Evolutionary conservation across 345 rosid genomes (phyloP).

Genomic region (Balakata baccata): DNA sequence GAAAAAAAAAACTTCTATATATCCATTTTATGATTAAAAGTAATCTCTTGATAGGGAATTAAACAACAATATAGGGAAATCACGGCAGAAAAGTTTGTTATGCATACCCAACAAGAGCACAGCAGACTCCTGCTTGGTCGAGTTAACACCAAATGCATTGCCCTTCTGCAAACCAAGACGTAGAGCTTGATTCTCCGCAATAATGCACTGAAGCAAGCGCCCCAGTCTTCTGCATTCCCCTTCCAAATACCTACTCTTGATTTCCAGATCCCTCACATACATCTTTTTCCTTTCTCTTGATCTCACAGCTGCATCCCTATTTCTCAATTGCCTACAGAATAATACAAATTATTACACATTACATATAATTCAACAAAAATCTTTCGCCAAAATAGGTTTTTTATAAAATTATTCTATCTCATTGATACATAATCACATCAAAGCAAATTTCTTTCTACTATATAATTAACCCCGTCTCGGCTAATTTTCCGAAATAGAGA

Average conservation of each 20-base stretch:
- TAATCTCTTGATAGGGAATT: neutral
- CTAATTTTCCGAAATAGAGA: neutral
- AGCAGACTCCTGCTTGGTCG: slow-evolving; percentile 98
- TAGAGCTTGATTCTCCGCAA: slow-evolving; percentile 78
- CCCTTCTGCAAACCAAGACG: slow-evolving; percentile 52
- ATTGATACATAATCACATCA: neutral
- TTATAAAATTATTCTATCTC: neutral
- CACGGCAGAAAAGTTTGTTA: slow-evolving; percentile 3
- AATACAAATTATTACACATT: neutral
- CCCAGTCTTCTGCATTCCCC: slow-evolving; percentile 79
- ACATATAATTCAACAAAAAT: neutral
- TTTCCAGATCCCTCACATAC: slow-evolving; percentile 69
- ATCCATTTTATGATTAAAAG: no score
- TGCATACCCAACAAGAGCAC: slow-evolving; percentile 92
- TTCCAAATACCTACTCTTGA: slow-evolving; percentile 74
- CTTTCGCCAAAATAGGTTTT: neutral
- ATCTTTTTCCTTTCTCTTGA: slow-evolving; percentile 90
- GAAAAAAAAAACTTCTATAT: neutral
- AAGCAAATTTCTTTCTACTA: neutral
- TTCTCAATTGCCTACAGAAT: slow-evolving; percentile 68
- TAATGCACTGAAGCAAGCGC: slow-evolving; percentile 62
- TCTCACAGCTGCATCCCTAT: slow-evolving; percentile 79
- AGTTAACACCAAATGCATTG: slow-evolving; percentile 53
- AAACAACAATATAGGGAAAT: neutral
- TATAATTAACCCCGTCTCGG: neutral